Evolutionary conservation across 345 rosid genomes (phyloP), one percentile per base, ranked within the genome.

Genomic region (Euphorbia peplus): DNA sequence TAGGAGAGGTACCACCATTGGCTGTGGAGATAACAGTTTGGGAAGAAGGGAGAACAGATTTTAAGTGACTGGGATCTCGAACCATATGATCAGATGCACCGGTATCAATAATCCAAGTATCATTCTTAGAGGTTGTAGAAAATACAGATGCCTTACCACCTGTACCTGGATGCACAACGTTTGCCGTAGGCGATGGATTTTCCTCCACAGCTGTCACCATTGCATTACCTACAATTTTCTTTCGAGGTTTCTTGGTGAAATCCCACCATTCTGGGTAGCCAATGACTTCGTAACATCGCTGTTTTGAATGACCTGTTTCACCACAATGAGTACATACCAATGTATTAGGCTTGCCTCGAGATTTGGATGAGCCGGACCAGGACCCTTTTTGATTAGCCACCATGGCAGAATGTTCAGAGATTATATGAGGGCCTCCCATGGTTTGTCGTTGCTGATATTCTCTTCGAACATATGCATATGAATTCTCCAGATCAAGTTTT

Each of bases 261-360:
- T 51, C 56, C 24, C 56, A 51, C 56, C 56, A 51, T 22, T 54
- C 30, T 15, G n/a, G 64, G 32, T 60, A 32, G 26, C 64, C 44
- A 32, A 60, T 60, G 3, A 60, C 32, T 60, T 60, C 44, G 15
- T 60, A 60, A 60, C 64, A 60, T 28, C 64, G 26, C 8, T 60
- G 22, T 14, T 60, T 60, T 32, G 64, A 60, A 1, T 60, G 64
- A 60, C 44, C 24, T 16, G 26, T 60, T 60, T 60, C 64, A 60
- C 46, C 64, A 60, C 41, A 32, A 60, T 60, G 22, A 32, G 46
- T n/a, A 6, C 9, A 50, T 50, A 50, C 54, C 3, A 50, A 3
- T 13, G 8, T 16, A 50, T n/a, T 16, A 0, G 9, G 18, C 54
- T n/a, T n/a, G 15, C 18, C 7, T 8, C 55, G 55, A 50, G 15